phyloP scores from a whole-genome alignment of 2,329 filamentous ascomycete species.

The Penicillium sp. region DNA sequence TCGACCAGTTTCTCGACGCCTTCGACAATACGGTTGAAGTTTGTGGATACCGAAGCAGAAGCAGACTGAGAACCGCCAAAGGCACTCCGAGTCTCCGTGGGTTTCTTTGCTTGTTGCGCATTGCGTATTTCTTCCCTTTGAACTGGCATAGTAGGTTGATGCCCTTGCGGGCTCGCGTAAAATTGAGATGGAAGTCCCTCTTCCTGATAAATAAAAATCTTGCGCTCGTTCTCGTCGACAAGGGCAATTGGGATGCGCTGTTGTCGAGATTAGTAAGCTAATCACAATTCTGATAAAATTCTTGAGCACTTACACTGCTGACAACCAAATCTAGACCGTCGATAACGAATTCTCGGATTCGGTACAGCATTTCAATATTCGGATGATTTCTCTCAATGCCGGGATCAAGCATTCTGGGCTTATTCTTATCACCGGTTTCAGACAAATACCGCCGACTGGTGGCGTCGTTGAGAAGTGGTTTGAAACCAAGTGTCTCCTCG shows the following conservation, averaged over 20 bases:
- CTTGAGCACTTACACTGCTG: conserved; percentile 33
- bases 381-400: conserved; percentile 52
- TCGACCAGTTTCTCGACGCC: conserved; percentile 37
- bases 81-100: conserved; percentile 28
- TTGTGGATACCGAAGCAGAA: conserved; percentile 40
- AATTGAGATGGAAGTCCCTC: conserved; percentile 50
- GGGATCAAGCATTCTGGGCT: conserved; percentile 51
- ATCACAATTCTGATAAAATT: background rate
- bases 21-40: conserved; percentile 38
- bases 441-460: conserved; percentile 52
- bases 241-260: conserved; percentile 47
- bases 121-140: conserved; percentile 38
- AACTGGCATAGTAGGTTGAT: conserved; percentile 40
- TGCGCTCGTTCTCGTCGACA: conserved; percentile 41
- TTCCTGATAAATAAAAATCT: conserved; percentile 52
- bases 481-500: conserved; percentile 62
- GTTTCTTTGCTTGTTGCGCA: conserved; percentile 22
- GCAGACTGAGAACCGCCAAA: conserved; percentile 46
- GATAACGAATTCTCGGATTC: conserved; percentile 60
- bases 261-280: conserved; percentile 22
- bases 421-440: conserved; percentile 40
- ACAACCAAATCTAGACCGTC: conserved; percentile 58
- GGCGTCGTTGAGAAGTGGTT: conserved; percentile 52
- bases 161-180: conserved; percentile 42
- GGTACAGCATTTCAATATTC: conserved; percentile 63